Percentiles rank a stretch among this genome's conserved stretches.
These are phyloP conservation scores for Dendrostoma leiphaemia DNA, from an alignment of 2,329 filamentous ascomycete genomes.

Conservation along the genomic window DNA sequence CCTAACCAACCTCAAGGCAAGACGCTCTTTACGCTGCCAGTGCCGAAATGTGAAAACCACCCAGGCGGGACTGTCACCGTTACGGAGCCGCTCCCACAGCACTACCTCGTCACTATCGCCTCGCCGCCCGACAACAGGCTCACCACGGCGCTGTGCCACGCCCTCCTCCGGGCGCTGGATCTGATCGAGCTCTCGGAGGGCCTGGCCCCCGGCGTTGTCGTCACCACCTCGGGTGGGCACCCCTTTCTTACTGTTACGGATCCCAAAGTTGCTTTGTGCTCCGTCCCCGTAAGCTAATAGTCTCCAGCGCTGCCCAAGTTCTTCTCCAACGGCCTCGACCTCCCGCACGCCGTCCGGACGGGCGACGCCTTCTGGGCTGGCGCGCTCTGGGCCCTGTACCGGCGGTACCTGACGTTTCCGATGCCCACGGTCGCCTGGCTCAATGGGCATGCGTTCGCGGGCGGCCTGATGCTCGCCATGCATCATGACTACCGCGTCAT, in stretches of 20 bases:
- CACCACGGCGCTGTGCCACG: constrained; percentile 64
- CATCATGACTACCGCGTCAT: constrained; percentile 82
- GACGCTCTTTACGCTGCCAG: constrained; percentile 59
- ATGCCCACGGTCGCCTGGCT: constrained; percentile 81
- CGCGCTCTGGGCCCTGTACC: constrained; percentile 63
- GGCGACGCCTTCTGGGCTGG: constrained; percentile 59
- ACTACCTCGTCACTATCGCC: constrained; percentile 72
- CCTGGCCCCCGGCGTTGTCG: constrained; percentile 67
- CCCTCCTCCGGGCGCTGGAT: constrained; percentile 70
- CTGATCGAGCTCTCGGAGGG: constrained; percentile 61
- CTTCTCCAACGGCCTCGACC: constrained; percentile 81
- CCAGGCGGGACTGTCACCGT: constrained; percentile 59
- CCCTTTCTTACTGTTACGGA: no score
- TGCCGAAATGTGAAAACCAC: constrained; percentile 42
- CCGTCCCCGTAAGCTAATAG: no score
- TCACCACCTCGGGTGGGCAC: constrained; percentile 73
- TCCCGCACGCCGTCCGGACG: constrained; percentile 59
- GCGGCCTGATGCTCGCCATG: constrained; percentile 78
- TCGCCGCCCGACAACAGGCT: constrained; percentile 76
- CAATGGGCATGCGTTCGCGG: constrained; percentile 80
- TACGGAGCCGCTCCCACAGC: constrained; percentile 55
- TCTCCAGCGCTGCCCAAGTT: constrained; percentile 81
- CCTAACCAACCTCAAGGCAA: constrained; percentile 9
- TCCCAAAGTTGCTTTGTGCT: no score
- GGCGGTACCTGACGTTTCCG: constrained; percentile 66